phyloP scores from a whole-genome alignment of 345 rosid genomes.

The Citrus cavaleriei region DNA sequence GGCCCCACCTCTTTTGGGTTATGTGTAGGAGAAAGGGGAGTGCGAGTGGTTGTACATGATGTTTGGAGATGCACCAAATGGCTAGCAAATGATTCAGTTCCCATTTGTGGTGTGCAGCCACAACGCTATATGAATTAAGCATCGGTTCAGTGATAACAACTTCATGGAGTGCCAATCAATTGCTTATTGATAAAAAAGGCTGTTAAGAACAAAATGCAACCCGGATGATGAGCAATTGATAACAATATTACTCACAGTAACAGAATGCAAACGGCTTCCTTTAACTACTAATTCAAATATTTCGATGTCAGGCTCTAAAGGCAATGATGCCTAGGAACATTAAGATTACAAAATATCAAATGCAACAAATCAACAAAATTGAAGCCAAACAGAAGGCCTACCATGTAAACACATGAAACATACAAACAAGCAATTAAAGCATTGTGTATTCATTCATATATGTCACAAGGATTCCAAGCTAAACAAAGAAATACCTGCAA shows the following conservation, averaged over 20 bases:
- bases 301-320: not conserved
- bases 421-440: not conserved
- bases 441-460: not conserved
- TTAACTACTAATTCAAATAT: not conserved
- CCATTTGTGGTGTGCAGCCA: not conserved
- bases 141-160: not conserved
- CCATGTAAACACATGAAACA: not conserved
- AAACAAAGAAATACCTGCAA: conserved; percentile 55
- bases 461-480: not conserved
- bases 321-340: not conserved
- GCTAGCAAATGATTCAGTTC: not conserved
- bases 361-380: not conserved
- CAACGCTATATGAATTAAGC: not conserved
- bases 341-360: not conserved
- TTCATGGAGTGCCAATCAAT: not conserved
- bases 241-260: not conserved
- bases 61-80: not conserved
- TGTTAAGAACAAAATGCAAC: not conserved
- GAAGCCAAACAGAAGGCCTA: conserved; percentile 1
- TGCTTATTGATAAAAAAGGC: not conserved
- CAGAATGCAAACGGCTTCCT: not conserved
- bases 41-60: not conserved
- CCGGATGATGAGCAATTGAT: not conserved
- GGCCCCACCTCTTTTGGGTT: too few species aligned
- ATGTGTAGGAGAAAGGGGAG: not conserved